phyloP scores from a whole-genome alignment of 495 filamentous ascomycete genomes.

The Penicillium crystallinum region DNA sequence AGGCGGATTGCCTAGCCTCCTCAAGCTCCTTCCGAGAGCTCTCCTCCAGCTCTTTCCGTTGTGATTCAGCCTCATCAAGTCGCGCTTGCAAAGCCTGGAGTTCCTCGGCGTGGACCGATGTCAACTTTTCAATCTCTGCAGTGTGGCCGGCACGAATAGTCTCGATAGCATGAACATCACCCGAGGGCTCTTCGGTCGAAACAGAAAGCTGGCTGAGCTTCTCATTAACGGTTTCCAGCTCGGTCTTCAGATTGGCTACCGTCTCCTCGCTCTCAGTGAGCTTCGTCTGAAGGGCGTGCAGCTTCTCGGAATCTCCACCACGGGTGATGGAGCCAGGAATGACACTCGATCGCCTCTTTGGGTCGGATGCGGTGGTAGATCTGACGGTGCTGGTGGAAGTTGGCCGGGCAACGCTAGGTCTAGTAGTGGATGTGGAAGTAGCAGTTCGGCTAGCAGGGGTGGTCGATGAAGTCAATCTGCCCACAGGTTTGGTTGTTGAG shows the following conservation, averaged over 20 bases:
- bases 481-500: slow-evolving; percentile 28
- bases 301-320: slow-evolving; percentile 32
- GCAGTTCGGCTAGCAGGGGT: slow-evolving; percentile 27
- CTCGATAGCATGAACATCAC: slow-evolving; percentile 25
- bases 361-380: slow-evolving; percentile 17
- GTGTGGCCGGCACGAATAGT: slow-evolving; percentile 33
- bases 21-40: slow-evolving; percentile 38
- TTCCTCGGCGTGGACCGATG: slow-evolving; percentile 32
- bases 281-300: slow-evolving; percentile 38
- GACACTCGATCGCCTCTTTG: slow-evolving; percentile 35
- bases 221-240: slow-evolving; percentile 37
- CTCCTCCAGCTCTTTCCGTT: slow-evolving; percentile 38
- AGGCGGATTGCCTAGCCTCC: slow-evolving; percentile 34
- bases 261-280: slow-evolving; percentile 42
- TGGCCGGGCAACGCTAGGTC: slow-evolving; percentile 21
- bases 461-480: slow-evolving; percentile 24
- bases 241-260: slow-evolving; percentile 33
- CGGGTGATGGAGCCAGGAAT: slow-evolving; percentile 20
- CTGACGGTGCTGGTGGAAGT: slow-evolving; percentile 21
- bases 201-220: slow-evolving; percentile 34
- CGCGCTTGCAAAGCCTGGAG: slow-evolving; percentile 32
- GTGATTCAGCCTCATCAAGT: slow-evolving; percentile 37
- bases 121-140: slow-evolving; percentile 35
- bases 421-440: slow-evolving; percentile 15
- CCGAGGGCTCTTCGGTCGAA: slow-evolving; percentile 22